phyloP scores from a whole-genome alignment of 345 rosid species.

The Acer saccharum region DNA sequence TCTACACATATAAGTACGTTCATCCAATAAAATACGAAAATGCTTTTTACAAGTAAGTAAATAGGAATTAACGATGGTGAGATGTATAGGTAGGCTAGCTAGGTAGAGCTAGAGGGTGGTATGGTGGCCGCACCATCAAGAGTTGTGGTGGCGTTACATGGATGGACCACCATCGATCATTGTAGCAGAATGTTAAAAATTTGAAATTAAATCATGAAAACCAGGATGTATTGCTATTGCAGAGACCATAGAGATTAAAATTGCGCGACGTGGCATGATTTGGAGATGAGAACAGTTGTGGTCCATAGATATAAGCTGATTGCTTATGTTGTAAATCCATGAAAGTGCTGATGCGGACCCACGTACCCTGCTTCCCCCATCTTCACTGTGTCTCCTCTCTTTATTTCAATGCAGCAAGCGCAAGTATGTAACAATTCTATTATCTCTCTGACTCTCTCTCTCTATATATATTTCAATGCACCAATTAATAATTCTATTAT shows the following conservation, averaged over 20 bases:
- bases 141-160: neutral
- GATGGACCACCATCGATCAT: neutral
- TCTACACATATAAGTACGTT: too few relatives aligned
- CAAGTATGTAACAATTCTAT: too few relatives aligned
- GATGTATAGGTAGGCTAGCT: too few relatives aligned
- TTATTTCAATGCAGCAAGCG: too few relatives aligned
- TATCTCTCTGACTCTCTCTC: too few relatives aligned
- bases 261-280: slow-evolving; percentile 8
- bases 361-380: neutral
- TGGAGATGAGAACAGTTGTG: slow-evolving; percentile 6
- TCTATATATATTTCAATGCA: too few relatives aligned
- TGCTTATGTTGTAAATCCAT: neutral
- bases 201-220: neutral
- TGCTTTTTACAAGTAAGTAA: too few relatives aligned
- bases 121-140: neutral
- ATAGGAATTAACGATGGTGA: too few relatives aligned
- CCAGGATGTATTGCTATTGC: neutral
- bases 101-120: neutral
- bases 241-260: neutral
- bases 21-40: too few relatives aligned
- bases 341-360: slow-evolving; percentile 11
- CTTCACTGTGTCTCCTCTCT: too few relatives aligned
- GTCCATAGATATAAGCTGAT: slow-evolving; percentile 17
- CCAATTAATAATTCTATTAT: too few relatives aligned
- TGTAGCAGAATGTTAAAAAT: neutral